These are phyloP conservation scores for Candida arabinofermentans DNA, from an alignment of 805 yeast genomes.

Conservation along the genomic window DNA sequence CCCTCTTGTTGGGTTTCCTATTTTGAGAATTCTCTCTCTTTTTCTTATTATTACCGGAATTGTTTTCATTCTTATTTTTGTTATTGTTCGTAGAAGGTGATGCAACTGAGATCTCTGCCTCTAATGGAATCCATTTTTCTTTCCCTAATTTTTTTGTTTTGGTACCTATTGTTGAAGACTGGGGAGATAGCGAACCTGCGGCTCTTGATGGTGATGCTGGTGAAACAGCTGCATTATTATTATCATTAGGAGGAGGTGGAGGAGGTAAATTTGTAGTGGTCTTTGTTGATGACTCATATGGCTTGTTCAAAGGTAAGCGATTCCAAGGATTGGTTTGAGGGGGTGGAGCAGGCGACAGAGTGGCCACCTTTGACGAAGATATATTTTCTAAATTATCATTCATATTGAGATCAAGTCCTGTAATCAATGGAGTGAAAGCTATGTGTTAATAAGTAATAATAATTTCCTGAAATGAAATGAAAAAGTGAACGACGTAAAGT, in stretches of 20 bases:
- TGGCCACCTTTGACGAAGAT: slow-evolving; percentile 9
- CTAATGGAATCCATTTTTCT: slow-evolving; percentile 23
- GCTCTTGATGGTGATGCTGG: background rate
- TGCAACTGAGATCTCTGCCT: slow-evolving; percentile 22
- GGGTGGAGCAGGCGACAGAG: slow-evolving; percentile 28
- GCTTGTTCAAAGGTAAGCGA: slow-evolving; percentile 1
- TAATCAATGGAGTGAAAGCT: too few species aligned
- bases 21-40: slow-evolving; percentile 6
- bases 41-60: slow-evolving; percentile 1
- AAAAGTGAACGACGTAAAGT: too few species aligned
- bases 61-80: slow-evolving; percentile 3
- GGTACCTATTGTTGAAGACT: background rate
- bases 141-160: slow-evolving; percentile 19
- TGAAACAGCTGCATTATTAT: background rate
- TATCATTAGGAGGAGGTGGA: background rate
- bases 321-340: slow-evolving; percentile 27
- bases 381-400: background rate
- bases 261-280: too few species aligned
- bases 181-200: background rate
- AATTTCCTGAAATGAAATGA: too few species aligned
- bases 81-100: background rate
- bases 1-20: background rate
- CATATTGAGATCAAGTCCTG: too few species aligned
- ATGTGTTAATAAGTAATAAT: too few species aligned
- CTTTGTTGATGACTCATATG: background rate